Evolutionary conservation across 2,329 filamentous ascomycete species (phyloP), one percentile per base, ranked within the genome.

Genomic region (Sclerotinia borealis): DNA sequence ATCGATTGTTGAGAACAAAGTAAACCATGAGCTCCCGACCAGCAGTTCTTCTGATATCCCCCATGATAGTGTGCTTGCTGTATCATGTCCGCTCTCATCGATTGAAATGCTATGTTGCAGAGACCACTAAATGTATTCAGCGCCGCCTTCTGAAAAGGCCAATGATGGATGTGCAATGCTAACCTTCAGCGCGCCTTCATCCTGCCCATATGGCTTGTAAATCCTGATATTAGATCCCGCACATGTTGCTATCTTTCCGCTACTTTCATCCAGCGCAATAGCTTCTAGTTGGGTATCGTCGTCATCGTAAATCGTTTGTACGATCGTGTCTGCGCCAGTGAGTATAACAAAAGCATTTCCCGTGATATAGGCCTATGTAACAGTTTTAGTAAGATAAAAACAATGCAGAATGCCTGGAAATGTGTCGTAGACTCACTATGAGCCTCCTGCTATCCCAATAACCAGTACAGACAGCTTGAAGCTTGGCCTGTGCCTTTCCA

Each of bases 291-390:
- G 65, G 8, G 37, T 76, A 74, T 82, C 79, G 68, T 91, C 85
- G 72, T 96, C 90, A 72, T 95, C 87, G 78, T 96, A 96, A 69
- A 96, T 89, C 4, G 93, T 97, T 76, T 99, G 95, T 39, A 96
- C 77, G 67, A 97, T 85, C 61, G 84, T 84, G 66, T 88, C 82
- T 59, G 90, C 84, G 58, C 86, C 89, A 72, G 85, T 84, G 69
- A 98, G 86, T 71, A 99, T 88, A 60, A 95, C 86, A 68, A 98
- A 85, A 66, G 91, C 91, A 76, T 89, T 90, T 72, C 93, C 93
- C 65, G 91, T 95, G 68, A 97, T 89, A 77, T 98, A 99, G 59
- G 86, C 85, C 91, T 96, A 72, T 37, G 39, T 54, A 36, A 58
- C 36, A 50, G 49, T 13, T 27, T 71, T 37, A 70, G 62, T 43